Evolutionary conservation across 2,329 filamentous ascomycete species (phyloP), one percentile per base, ranked within the genome.

Genomic region (Botrytis tulipae): DNA sequence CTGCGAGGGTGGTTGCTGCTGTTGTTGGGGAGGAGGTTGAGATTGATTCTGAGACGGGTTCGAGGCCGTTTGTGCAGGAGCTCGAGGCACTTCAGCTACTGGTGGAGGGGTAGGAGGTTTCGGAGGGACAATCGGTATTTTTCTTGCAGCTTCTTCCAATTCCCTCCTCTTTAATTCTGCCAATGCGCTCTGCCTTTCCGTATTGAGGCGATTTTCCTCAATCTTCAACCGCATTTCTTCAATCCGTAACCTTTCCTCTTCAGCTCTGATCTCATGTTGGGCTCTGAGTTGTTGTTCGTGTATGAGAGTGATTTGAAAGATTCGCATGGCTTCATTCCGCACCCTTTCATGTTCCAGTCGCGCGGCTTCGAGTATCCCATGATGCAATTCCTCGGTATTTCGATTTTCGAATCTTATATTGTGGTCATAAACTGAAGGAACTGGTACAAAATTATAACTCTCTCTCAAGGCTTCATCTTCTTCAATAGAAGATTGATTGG

Each of bases 311-410:
- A 86, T 81, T 74, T 86, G 82, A 72, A 84, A 86, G 10, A 85
- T 85, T 25, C 84, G 82, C 51, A 87, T 80, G 12, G 87, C 87
- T 44, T 82, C 82, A 71, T 86, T 82, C 42, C 87, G 86, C 18
- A 95, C 87, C 42, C 88, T 86, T 54, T 92, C 88, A 80, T 94
- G 92, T 78, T 91, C 88, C 22, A 85, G 85, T 67, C 89, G 88
- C 6, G 91, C 91, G 65, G 87, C 87, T 63, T 87, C 88, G 25
- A 95, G 86, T 22, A 91, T 91, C 77, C 90, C 87, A 59, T 73
- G 66, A 72, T 80, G 79, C 9, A 79, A 68, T 29, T 77, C 75
- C 60, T 78, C 75, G 25, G 72, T 67, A 51, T 78, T 78, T 42
- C 75, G 70, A 37, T 73, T 74, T 14, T 75, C 73, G 40, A 76